A percentile compares a stretch with the other conserved stretches of the same genome.
phyloP scores from a whole-genome alignment of 768 basidiomycete species.

The Xerocomus spinulosus region DNA sequence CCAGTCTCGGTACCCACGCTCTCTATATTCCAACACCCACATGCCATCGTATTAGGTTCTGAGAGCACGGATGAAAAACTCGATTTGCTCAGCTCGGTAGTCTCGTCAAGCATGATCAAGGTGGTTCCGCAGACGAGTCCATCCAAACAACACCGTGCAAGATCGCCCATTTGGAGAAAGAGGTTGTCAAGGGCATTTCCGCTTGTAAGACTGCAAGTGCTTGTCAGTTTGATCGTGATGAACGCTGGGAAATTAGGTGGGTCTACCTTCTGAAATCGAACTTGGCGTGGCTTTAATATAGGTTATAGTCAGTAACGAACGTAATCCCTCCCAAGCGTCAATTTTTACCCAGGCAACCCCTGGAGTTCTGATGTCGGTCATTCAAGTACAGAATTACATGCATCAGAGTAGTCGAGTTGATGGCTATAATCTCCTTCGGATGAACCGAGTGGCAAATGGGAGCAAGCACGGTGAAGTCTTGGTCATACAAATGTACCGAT shows the following conservation, averaged over 20 bases:
- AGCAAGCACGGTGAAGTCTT: constrained; percentile 61
- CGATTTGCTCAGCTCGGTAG: constrained; percentile 90
- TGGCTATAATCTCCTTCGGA: constrained; percentile 7
- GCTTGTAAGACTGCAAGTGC: constrained; percentile 84
- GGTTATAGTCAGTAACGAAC: constrained; percentile 76
- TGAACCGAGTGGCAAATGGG: constrained; percentile 4
- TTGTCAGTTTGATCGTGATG: constrained; percentile 73
- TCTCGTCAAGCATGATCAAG: constrained; percentile 52
- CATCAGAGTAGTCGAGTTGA: constrained; percentile 25
- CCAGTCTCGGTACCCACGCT: constrained; percentile 76
- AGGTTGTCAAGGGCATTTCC: constrained; percentile 73
- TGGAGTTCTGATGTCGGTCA: constrained; percentile 69
- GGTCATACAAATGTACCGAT: constrained; percentile 40
- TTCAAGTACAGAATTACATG: background rate
- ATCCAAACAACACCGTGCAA: constrained; percentile 75
- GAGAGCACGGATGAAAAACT: constrained; percentile 72
- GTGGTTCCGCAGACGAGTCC: constrained; percentile 56
- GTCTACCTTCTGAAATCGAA: constrained; percentile 7
- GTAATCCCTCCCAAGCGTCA: constrained; percentile 73
- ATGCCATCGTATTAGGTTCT: constrained; percentile 61
- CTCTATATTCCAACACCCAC: constrained; percentile 67
- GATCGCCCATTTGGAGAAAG: constrained; percentile 75
- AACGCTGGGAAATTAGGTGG: constrained; percentile 88
- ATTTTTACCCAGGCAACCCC: constrained; percentile 67
- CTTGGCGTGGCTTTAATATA: constrained; percentile 20